These are phyloP conservation scores for Ustilago sp. DNA, from an alignment of 1,284 basidiomycete genomes.

Conservation along the genomic window DNA sequence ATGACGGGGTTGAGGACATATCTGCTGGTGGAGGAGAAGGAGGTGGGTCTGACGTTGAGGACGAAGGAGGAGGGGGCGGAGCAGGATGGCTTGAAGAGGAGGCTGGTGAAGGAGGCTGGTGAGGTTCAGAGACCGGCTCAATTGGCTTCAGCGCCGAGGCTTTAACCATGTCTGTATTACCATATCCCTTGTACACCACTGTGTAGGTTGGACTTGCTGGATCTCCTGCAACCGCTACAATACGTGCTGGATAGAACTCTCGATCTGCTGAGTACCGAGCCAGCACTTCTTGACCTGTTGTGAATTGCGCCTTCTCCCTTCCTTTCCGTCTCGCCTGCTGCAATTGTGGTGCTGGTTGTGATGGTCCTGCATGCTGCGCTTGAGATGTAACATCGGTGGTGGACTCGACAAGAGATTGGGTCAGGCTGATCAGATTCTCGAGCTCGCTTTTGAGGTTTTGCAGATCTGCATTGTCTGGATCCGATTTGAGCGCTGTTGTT, in stretches of 20 bases:
- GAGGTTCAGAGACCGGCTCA: not conserved
- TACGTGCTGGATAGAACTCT: conserved; percentile 56
- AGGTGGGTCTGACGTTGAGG: not conserved
- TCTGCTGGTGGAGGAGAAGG: conserved; percentile 70
- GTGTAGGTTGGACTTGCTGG: conserved; percentile 87
- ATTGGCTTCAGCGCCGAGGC: conserved; percentile 76
- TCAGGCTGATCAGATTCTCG: conserved; percentile 87
- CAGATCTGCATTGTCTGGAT: conserved; percentile 83
- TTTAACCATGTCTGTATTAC: conserved; percentile 89
- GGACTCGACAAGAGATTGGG: conserved; percentile 69
- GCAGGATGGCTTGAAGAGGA: conserved; percentile 2
- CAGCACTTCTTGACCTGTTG: conserved; percentile 89
- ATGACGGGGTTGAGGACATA: conserved; percentile 72
- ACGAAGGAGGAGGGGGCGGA: conserved; percentile 1
- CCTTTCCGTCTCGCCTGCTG: not conserved
- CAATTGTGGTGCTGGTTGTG: not conserved
- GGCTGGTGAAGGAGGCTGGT: conserved; percentile 22
- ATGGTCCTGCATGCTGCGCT: not conserved
- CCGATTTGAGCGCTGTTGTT: conserved; percentile 82
- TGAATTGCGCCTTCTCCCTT: conserved; percentile 10
- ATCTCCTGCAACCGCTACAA: conserved; percentile 81
- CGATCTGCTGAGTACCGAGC: conserved; percentile 78
- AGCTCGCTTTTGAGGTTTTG: conserved; percentile 81
- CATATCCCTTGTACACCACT: conserved; percentile 94
- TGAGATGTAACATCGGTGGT: not conserved